Base-by-base conservation (phyloP, 768 basidiomycete genomes). In the Leucosporidium yakuticum region DNA sequence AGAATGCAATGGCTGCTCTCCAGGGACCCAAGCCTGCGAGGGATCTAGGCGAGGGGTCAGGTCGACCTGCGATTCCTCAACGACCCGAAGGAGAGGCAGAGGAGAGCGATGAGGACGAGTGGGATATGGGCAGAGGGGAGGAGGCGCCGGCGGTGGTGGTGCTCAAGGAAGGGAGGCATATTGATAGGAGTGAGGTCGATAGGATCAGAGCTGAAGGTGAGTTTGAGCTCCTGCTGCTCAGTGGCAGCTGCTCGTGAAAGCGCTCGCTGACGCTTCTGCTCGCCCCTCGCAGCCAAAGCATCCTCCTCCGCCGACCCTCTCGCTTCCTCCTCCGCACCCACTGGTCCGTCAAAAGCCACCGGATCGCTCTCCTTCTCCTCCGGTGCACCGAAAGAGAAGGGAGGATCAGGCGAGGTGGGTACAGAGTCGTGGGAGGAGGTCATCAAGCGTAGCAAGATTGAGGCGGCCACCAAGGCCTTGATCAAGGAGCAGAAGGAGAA, bases 331-430 rank as follows among this genome's bases (percentile, higher is more conserved):
- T 50, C 49, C n/a, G 36, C 60, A 1, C 29, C 56, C 15, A 19
- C 67, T 29, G 20, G 39, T 17, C 14, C 27, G 1, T 23, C 19
- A 4, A 63, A 63, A 36, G n/a, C 2, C 62, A 61, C 47, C 11
- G 67, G 67, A 3, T 71, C 70, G 1, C 67, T 71, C 21, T 58
- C 59, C 17, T 71, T 71, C 70, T 65, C 70, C 11, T 64, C 69
- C 21, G 62, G 39, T 15, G 65, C 23, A 27, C 61, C 7, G 65
- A 65, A 23, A 53, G 51, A 4, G 61, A 48, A 23, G 11, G 47
- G 15, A 9, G 57, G 31, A 0, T 23, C 50, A 50, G 47, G 50
- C 29, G 63, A 31, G 27, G 50, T 23, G 2, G 64, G 63, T 49
- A 54, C 19, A 4, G 70, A 67, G 15, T 63, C 56, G 50, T 71